phyloP scores from a whole-genome alignment of 352 stramenopile species.

The Blastocystis hominis region DNA sequence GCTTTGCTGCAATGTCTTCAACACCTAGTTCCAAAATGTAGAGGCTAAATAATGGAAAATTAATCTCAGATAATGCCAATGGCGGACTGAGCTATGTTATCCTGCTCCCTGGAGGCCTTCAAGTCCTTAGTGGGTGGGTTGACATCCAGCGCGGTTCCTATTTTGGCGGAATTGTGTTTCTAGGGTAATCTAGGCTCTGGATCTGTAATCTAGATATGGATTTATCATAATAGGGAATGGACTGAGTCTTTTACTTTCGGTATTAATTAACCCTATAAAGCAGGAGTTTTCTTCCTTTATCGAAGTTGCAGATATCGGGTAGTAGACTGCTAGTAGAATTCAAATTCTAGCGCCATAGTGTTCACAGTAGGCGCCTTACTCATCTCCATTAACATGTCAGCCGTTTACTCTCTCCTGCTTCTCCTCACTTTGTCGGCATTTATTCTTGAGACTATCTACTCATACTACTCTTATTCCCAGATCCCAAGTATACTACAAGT shows the following conservation, averaged over 20 bases:
- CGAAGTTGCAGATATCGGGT: background rate
- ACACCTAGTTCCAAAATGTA: background rate
- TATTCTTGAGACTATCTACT: background rate
- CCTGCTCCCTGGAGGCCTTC: background rate
- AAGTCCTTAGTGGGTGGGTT: background rate
- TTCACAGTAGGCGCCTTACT: background rate
- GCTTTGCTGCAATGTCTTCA: background rate
- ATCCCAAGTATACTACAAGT: background rate
- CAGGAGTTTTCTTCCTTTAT: background rate
- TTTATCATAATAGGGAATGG: background rate
- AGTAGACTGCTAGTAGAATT: background rate
- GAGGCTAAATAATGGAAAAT: background rate
- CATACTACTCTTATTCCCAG: background rate
- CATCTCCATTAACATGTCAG: constrained; percentile 5
- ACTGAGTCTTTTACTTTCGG: too few species aligned
- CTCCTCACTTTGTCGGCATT: background rate
- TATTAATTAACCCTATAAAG: background rate
- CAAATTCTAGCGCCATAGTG: background rate
- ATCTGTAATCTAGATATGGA: background rate
- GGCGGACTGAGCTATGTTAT: background rate
- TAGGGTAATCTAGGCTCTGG: background rate
- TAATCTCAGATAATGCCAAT: background rate
- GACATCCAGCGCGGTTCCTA: constrained; percentile 19
- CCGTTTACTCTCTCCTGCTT: constrained; percentile 13
- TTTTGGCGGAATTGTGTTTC: constrained; percentile 2